Conservation (phyloP, 208 protist species). For the Trichomonas tenax region DNA sequence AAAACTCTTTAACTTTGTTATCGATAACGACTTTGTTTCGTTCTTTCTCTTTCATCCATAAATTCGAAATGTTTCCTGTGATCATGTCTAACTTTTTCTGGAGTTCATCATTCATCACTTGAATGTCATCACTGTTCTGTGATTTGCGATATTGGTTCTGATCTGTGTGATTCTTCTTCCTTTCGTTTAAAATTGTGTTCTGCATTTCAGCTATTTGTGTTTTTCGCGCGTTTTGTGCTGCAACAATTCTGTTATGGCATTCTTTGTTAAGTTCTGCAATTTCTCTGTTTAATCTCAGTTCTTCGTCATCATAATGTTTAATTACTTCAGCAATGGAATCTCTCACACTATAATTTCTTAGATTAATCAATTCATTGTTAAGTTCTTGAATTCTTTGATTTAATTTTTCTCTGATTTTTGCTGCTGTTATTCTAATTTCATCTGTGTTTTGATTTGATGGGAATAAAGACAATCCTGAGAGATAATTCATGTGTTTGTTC, state of each 20-base stretch:
- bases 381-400: neutral
- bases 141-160: neutral
- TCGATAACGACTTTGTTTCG: neutral
- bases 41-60: neutral
- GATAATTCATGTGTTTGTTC: neutral
- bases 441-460: neutral
- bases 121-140: neutral
- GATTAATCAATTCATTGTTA: neutral
- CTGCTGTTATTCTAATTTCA: neutral
- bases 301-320: neutral
- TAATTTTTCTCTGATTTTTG: neutral
- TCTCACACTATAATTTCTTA: neutral
- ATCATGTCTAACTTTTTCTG: neutral
- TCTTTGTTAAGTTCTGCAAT: neutral
- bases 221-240: neutral
- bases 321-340: neutral
- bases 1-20: neutral
- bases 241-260: neutral
- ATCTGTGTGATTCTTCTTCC: neutral
- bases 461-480: neutral
- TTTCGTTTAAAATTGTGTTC: neutral
- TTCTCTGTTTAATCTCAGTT: neutral
- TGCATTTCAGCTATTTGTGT: neutral
- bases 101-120: neutral
- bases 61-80: neutral